Evolutionary conservation across 83 land plant species (phyloP), one percentile per base, ranked within the genome.

Genomic region (Larix sibirica): DNA sequence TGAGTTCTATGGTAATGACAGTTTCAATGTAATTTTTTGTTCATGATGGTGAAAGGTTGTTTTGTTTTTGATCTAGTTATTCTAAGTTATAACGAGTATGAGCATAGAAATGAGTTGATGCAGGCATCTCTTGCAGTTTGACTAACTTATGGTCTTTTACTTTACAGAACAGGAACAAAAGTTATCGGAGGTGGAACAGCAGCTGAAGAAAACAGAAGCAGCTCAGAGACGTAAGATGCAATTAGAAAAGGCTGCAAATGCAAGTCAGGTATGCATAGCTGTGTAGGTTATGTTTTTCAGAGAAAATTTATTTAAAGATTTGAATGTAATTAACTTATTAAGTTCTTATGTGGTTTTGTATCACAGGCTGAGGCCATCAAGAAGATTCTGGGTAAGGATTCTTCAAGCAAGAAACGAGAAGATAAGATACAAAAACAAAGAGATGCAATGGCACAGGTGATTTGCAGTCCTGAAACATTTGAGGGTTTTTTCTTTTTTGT

Each of bases 161-260:
- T 47, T 63, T 3, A 73, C 81, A 95, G 97, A 88, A 38, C 89
- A 86, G 89, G 93, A 93, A 82, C 91, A 88, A 54, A 83, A 87
- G 79, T 89, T 96, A 14, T 81, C 95, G 79, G 96, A 96, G 66
- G 89, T 86, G 59, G 98, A 96, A 79, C 90, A 87, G 56, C 97
- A 90, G 69, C 78, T 91, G 68, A 96, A 92, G 86, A 96, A 89
- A 85, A 93, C 93, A 7, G 96, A 92, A 81, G 98, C 96, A 76
- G 90, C 90, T 79, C 91, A 90, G 69, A 89, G 87, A 76, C 91
- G 98, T 21, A 88, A 83, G 82, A 79, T 88, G 81, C 95, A 96
- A 88, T 87, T 89, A 14, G 98, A 96, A 79, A 94, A 91, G 85
- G 91, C 89, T 76, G 90, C 88, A 54, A 88, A 89, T 50, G 96